Evolutionary conservation across 805 yeast genomes (phyloP), one percentile per base, ranked within the genome.

Genomic region (Kuraishia ogatae): DNA sequence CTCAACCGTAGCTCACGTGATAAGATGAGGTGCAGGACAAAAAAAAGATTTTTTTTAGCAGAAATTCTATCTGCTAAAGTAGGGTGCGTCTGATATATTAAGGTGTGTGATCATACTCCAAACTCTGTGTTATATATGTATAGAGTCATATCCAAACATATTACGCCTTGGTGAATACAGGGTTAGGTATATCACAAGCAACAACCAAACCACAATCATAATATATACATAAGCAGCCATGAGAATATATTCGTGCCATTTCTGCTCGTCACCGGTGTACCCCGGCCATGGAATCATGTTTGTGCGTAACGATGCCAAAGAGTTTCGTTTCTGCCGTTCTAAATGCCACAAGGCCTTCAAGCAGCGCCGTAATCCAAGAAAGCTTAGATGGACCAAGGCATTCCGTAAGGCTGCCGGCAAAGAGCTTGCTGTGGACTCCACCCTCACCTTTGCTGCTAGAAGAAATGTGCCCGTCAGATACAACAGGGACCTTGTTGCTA

Each of bases 381-480:
- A 94, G 74, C 84, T 92, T 73, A 88, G 82, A 75, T 94, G 99
- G 99, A 94, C 99, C 55, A 94, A 94, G 73, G 98, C 99, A 1
- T 94, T 94, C 81, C 84, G 99, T 76, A 94, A 94, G 72, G 96
- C 98, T 59, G 98, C 98, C 50, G 99, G 99, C 66, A 94, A 94
- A 72, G 99, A 94, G 71, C 82, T 94, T 79, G 97, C 96, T 23
- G 98, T 94, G 56, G 99, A 94, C 68, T 87, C 97, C 4, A 92
- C 99, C 3, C 80, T 94, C 66, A 89, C 98, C 0, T 94, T 94
- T 72, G 96, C 97, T 57, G 92, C 96, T 62, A 89, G 97, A 77
- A 89, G 99, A 79, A 92, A 94, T 70, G 94, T 94, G 50, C 99
- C 99, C 52, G 97, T 94, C 51, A 84, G 99, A 73, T 94, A 94